phyloP scores from a whole-genome alignment of 2,329 filamentous ascomycete species.

The Trichoderma sp. region DNA sequence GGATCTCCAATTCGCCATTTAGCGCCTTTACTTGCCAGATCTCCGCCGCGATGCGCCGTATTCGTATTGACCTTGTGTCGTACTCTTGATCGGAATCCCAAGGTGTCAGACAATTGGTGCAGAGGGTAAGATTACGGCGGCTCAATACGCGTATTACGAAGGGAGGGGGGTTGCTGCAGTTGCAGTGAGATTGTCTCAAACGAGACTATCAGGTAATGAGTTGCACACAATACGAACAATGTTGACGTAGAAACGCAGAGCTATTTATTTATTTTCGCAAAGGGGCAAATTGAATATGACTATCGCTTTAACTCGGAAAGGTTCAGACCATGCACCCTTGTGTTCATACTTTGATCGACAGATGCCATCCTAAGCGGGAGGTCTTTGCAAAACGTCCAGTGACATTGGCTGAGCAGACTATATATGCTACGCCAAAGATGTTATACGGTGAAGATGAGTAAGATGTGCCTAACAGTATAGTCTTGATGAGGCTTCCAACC shows the following conservation, averaged over 20 bases:
- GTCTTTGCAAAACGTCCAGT: background rate
- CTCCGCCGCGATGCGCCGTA: background rate
- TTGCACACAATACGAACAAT: background rate
- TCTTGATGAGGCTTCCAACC: background rate
- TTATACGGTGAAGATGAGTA: background rate
- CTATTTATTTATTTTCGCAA: background rate
- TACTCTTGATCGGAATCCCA: slow-evolving; percentile 16
- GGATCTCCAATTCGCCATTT: background rate
- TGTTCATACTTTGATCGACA: background rate
- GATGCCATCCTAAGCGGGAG: background rate
- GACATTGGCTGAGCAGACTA: background rate
- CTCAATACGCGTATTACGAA: background rate
- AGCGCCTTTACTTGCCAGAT: background rate
- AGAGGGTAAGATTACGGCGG: background rate
- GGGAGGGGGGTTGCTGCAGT: background rate
- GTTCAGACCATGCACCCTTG: background rate
- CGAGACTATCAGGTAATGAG: background rate
- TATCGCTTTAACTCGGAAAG: background rate
- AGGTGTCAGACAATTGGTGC: background rate
- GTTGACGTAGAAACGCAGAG: background rate
- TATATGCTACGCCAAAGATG: background rate
- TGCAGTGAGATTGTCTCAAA: background rate
- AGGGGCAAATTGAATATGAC: background rate
- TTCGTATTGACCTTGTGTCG: slow-evolving; percentile 8
- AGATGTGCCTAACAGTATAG: background rate